Conservation (phyloP, 2,329 filamentous ascomycete species). For the Cercospora sp. region DNA sequence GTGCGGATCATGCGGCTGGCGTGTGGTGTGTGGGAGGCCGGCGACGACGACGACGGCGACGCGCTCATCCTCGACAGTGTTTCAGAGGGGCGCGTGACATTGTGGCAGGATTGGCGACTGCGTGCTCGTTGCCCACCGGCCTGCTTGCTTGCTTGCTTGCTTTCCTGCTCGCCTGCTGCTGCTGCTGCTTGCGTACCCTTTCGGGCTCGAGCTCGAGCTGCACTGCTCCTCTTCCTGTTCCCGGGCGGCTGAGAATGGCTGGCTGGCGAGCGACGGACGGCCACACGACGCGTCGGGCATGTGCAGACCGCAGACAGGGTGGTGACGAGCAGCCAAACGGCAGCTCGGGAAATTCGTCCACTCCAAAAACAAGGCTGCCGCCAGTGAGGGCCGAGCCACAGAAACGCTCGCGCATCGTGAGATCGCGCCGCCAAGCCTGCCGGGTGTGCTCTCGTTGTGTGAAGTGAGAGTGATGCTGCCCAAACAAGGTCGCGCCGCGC, state of each 20-base stretch:
- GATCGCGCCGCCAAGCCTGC: conserved; percentile 1
- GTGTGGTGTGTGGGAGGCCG: not conserved
- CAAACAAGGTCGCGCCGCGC: not conserved
- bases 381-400: not conserved
- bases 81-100: conserved; percentile 5
- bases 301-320: not conserved
- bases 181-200: not conserved
- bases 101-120: not conserved
- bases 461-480: not conserved
- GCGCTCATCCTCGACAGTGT: not conserved
- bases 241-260: not conserved
- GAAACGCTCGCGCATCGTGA: conserved; percentile 4
- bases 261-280: not conserved
- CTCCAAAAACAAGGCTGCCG: conserved; percentile 2
- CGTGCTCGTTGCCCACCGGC: not conserved
- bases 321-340: not conserved
- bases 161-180: not conserved
- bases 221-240: not conserved
- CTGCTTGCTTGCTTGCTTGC: not conserved
- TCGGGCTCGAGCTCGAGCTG: not conserved
- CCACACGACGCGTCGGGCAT: not conserved
- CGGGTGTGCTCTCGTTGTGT: not conserved
- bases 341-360: not conserved
- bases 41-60: not conserved
- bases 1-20: not conserved